A percentile compares a stretch with the other conserved stretches of the same genome.
phyloP scores from a whole-genome alignment of 352 stramenopile species.

The Phytopythium delawarense region DNA sequence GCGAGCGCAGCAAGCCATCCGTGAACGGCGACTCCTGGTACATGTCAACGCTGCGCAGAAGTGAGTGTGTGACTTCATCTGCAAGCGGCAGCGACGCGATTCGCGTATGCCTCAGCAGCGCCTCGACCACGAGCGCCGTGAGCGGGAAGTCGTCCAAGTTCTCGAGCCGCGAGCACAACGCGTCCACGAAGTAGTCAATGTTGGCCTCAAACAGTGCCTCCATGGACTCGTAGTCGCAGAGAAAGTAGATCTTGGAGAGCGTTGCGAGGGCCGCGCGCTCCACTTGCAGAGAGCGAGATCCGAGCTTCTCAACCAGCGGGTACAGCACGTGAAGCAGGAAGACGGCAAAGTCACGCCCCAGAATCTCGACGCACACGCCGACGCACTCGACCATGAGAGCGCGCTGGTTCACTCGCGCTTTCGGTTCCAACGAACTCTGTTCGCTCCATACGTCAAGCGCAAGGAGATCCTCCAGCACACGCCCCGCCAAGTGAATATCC shows the following conservation, averaged over 20 bases:
- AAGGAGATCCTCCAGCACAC: conserved; percentile 74
- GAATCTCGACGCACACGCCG: conserved; percentile 65
- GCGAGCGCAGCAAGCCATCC: conserved; percentile 46
- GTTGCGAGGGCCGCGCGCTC: conserved; percentile 64
- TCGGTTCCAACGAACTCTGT: conserved; percentile 3
- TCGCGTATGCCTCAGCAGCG: conserved; percentile 52
- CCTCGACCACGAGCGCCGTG: conserved; percentile 75
- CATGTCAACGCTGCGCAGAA: conserved; percentile 71
- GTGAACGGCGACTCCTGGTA: conserved; percentile 62
- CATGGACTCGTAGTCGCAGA: conserved; percentile 48
- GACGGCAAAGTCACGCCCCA: conserved; percentile 39
- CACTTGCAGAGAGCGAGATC: conserved; percentile 48
- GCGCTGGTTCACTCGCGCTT: conserved; percentile 31
- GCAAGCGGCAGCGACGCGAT: conserved; percentile 70
- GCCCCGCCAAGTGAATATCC: conserved; percentile 62
- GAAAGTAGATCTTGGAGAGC: conserved; percentile 64
- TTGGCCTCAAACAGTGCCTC: conserved; percentile 71
- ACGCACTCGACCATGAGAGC: conserved; percentile 74
- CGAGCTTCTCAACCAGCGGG: conserved; percentile 82
- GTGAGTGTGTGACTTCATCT: conserved; percentile 66
- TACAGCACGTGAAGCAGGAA: conserved; percentile 77
- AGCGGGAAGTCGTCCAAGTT: conserved; percentile 66
- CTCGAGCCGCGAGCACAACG: conserved; percentile 62
- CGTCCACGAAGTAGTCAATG: conserved; percentile 88
- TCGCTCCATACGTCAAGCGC: conserved; percentile 40